Evolutionary conservation across 306 rosid species (phyloP), one percentile per base, ranked within the genome.

Genomic region (Oemleria cerasiformis): DNA sequence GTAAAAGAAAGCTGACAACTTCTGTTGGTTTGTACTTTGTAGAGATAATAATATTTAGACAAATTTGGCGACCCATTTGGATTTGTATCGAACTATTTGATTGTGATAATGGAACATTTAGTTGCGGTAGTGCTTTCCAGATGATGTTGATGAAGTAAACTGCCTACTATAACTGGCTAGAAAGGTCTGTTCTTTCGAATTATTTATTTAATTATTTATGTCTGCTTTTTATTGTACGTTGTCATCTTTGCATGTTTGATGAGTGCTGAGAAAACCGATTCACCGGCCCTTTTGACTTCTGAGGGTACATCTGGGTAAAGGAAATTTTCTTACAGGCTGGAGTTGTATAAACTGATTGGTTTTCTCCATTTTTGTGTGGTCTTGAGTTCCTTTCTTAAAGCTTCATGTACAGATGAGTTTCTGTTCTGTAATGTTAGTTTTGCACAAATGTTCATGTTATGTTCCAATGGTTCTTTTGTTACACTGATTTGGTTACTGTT

Each of bases 231-330:
- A 69, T 47, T 80, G 78, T 57, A 89, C 93, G 77, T 83, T 73
- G 50, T 91, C 66, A 73, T 86, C 72, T 75, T 85, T 65, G 79
- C 81, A 50, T 76, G 80, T 79, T 68, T 76, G 38, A 73, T 81
- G 44, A 64, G 58, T 16, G 81, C 86, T 49, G 89, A 60, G 74
- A 67, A 79, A 73, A 53, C 79, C 45, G 71, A 79, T 65, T 64
- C 76, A 7, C 70, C 60, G 47, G 67, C 8, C 55, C 65, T 72
- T 67, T 38, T 36, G 65, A 38, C 16, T 60, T 54, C 74, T 17
- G 72, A 75, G 67, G 65, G 13, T 51, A 47, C 76, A 36, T 70
- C 70, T 51, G 61, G 79, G 92, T 91, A 72, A 76, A 76, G 57
- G 61, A 48, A 50, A 45, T 55, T 42, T 76, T 7, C 39, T 73